Evolutionary conservation across 2,329 filamentous ascomycete species (phyloP).

Genomic region (Talaromyces sp.): DNA sequence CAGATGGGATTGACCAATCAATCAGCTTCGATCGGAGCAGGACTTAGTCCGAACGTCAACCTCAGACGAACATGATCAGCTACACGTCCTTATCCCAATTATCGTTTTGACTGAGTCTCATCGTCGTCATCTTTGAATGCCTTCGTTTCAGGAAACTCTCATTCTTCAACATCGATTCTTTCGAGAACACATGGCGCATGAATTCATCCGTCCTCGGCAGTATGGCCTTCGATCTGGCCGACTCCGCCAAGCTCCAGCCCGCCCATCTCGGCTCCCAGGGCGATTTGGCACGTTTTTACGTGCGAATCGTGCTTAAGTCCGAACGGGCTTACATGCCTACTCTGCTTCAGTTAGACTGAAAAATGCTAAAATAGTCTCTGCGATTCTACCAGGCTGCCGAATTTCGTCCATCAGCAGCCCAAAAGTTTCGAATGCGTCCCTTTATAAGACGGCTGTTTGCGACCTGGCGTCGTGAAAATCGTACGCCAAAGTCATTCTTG

Average conservation of each 20-base stretch:
- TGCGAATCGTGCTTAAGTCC: neutral
- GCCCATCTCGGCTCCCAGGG: neutral
- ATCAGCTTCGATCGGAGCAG: neutral
- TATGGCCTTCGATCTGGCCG: neutral
- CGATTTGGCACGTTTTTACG: neutral
- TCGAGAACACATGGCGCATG: neutral
- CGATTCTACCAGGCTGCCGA: neutral
- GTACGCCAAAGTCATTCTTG: constrained; percentile 19
- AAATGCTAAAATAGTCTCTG: neutral
- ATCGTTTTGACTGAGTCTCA: neutral
- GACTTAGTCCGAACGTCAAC: neutral
- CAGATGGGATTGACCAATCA: neutral
- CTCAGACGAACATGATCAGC: neutral
- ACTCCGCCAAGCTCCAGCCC: neutral
- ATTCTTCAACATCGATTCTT: neutral
- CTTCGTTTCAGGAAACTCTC: too few relatives aligned
- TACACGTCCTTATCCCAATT: neutral
- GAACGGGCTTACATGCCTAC: neutral
- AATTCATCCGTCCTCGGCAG: neutral
- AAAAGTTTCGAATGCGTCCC: constrained; percentile 24
- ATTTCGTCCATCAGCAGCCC: neutral
- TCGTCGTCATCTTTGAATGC: neutral
- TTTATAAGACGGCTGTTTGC: constrained; percentile 27
- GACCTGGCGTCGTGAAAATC: constrained; percentile 25
- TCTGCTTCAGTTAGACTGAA: neutral